Base-by-base conservation (phyloP, 2,329 filamentous ascomycete genomes). In the Fusarium aywerte region DNA sequence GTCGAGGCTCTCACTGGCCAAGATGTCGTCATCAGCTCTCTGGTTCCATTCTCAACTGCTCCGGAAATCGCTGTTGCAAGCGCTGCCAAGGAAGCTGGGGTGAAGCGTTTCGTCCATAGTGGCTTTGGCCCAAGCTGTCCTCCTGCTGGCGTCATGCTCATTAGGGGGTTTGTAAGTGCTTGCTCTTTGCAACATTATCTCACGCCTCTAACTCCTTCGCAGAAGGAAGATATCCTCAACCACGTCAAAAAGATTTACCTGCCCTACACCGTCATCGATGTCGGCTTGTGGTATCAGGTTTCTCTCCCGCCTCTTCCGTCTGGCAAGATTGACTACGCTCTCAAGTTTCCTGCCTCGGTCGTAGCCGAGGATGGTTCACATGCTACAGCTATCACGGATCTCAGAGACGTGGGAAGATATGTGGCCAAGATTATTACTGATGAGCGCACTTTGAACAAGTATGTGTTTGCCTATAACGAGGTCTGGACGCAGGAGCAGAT, bases 261-360 rank as follows among this genome's bases (percentile, higher is more conserved):
- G 2, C 83, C 84, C 0, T 88, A 83, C 75, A 88, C 86, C 7
- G 76, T 85, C 68, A 81, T 88, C 48, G 85, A 88, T 62, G 80
- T 87, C 13, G 86, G 85, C n/a, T 86, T 78, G 77, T 88, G 86
- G 86, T 84, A 85, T 69, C 84, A 87, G 67, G 66, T 83, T 29
- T 75, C 77, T 25, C 29, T 73, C 4, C 75, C 75, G 0, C 25
- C 50, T 20, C 51, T 77, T 0, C 70, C 75, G 5, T 78, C 76
- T 7, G 76, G 75, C 1, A 71, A 65, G 7, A 74, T 69, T 16
- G 66, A 69, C 38, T 67, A 69, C 31, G 78, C 77, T 21, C 71
- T 80, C 59, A 72, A 76, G 5, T 68, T 73, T 0, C 72, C 76
- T 3, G 75, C 76, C 20, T 73, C 78, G 32, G 74, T 75, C 35